A percentile compares a stretch with the other conserved stretches of the same genome.
Evolutionary conservation across 106 monocot species (phyloP).

Genomic region (Chionographis japonica): DNA sequence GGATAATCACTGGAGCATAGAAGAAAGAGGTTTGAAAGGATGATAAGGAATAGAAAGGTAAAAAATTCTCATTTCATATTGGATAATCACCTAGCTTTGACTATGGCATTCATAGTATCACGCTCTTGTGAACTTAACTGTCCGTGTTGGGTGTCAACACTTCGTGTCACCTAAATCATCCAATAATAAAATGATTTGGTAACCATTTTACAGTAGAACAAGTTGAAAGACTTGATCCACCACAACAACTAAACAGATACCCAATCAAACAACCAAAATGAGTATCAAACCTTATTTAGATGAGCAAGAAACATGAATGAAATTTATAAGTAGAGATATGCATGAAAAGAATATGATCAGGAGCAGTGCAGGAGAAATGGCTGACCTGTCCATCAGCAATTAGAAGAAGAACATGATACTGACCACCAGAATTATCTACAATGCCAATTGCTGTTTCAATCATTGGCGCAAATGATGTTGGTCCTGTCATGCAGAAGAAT

Average conservation of each 20-base stretch:
- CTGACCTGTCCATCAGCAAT: constrained; percentile 90
- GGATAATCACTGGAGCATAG: constrained; percentile 48
- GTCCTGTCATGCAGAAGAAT: constrained; percentile 38
- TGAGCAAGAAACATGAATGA: too few species aligned
- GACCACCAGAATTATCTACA: constrained; percentile 76
- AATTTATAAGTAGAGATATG: too few species aligned
- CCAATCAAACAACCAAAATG: too few species aligned
- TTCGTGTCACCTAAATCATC: constrained; percentile 58
- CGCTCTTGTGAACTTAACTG: constrained; percentile 65
- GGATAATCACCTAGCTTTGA: constrained; percentile 58
- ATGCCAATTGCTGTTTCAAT: constrained; percentile 85
- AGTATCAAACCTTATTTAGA: too few species aligned
- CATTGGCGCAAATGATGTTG: constrained; percentile 90
- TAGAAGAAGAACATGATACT: constrained; percentile 86
- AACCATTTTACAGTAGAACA: too few species aligned
- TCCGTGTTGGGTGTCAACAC: constrained; percentile 57
- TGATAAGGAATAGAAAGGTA: neutral
- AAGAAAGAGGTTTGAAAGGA: neutral
- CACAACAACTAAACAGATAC: too few species aligned
- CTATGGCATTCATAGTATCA: constrained; percentile 69
- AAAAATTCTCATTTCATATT: neutral
- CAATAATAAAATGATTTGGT: neutral
- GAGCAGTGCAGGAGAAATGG: too few species aligned
- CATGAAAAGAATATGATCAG: too few species aligned
- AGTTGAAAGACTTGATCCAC: too few species aligned